Evolutionary conservation across 1,284 basidiomycete genomes (phyloP).

Genomic region (Gomphus sp.): DNA sequence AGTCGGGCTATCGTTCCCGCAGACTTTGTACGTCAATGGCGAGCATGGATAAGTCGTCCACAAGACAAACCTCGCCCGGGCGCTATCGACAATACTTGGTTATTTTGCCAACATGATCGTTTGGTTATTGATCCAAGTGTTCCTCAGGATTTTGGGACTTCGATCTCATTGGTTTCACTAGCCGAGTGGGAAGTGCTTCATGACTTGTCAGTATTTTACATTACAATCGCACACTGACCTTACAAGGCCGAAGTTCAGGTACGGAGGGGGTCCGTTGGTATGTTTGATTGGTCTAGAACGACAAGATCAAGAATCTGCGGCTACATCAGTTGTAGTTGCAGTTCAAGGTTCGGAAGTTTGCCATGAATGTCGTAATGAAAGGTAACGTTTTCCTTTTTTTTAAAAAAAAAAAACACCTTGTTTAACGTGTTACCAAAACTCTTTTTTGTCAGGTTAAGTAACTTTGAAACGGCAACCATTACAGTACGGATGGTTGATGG

Average conservation of each 20-base stretch:
- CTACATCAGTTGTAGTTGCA: conserved; percentile 29
- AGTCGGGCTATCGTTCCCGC: conserved; percentile 43
- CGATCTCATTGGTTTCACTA: conserved; percentile 44
- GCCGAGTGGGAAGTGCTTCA: conserved; percentile 56
- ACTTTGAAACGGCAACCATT: conserved; percentile 14
- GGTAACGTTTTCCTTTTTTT: conserved; percentile 26
- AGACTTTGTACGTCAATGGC: conserved; percentile 56
- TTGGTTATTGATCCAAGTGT: conserved; percentile 61
- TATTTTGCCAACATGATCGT: conserved; percentile 58
- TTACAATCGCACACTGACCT: conserved; percentile 7
- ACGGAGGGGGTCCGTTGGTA: conserved; percentile 49
- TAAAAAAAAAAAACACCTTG: too few relatives aligned
- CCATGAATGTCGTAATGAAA: conserved; percentile 47
- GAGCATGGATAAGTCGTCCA: conserved; percentile 56
- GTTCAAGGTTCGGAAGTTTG: conserved; percentile 48
- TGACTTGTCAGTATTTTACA: conserved; percentile 36
- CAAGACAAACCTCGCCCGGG: conserved; percentile 46
- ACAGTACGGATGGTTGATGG: not conserved
- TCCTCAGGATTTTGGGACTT: conserved; percentile 43
- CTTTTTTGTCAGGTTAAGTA: conserved; percentile 37
- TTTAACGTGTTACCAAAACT: too few relatives aligned
- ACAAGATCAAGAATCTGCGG: conserved; percentile 29
- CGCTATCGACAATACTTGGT: conserved; percentile 47
- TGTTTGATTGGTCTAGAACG: conserved; percentile 21
- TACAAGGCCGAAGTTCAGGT: conserved; percentile 30